Evolutionary conservation across 371 early-diverging fungal genomes (phyloP), one percentile per base, ranked within the genome.

Genomic region (Mortierella sp.): DNA sequence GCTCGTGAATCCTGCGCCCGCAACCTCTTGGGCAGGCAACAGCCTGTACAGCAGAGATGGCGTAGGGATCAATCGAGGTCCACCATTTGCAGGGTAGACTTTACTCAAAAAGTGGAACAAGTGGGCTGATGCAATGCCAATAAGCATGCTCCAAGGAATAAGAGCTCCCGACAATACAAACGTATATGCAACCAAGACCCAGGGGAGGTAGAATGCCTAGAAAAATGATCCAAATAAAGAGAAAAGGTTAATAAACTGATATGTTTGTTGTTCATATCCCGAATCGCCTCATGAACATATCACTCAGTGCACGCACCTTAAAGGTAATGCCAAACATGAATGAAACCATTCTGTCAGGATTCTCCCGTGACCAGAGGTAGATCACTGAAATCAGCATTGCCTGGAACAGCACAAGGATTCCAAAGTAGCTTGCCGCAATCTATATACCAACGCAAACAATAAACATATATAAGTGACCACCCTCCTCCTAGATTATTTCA

Each of bases 261-360:
- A 15, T 10, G 8, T n/a, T n/a, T n/a, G n/a, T n/a, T n/a, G n/a
- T n/a, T n/a, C n/a, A n/a, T n/a, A n/a, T n/a, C n/a, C n/a, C n/a
- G n/a, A n/a, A n/a, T n/a, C n/a, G n/a, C n/a, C n/a, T n/a, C n/a
- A n/a, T n/a, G n/a, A n/a, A n/a, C 31, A 40, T 66, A 10, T 47
- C 15, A 28, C 8, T 26, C 47, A 47, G 19, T 62, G 8, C n/a
- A 64, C 75, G 8, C 75, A 93, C 96, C 84, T 93, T 92, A 84
- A 96, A 93, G 64, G 85, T 89, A 43, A 96, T 61, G 17, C 96
- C 96, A 85, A 95, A 92, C 87, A 95, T 89, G 82, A 96, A 95
- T 0, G 87, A 85, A 0, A 96, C 94, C 23, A 81, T 85, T 66
- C 83, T 77, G 0, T 92, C 90, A 19, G 88, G 75, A 66, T 92